Evolutionary conservation across 2,329 filamentous ascomycete genomes (phyloP), one percentile per base, ranked within the genome.

Genomic region (Fusarium scirpi): DNA sequence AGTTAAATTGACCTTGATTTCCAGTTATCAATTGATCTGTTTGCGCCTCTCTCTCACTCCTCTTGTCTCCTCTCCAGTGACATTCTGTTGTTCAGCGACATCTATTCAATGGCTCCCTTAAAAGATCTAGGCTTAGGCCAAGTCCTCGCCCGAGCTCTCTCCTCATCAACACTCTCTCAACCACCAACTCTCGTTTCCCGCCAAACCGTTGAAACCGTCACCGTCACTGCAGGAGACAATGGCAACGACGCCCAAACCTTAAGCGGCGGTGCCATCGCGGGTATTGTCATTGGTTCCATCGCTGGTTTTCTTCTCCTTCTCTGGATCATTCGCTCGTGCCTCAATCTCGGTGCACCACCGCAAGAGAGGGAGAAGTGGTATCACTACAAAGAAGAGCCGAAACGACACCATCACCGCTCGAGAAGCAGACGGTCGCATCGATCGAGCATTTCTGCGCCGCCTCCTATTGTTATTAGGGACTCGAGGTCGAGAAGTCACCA

Each of bases 271-370:
- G 84, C 83, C 48, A 86, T 87, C 24, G 63, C 63, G 0, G 63
- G 63, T 0, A 66, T 66, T 1, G 62, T 66, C n/a, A 66, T 66
- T 11, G 63, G 63, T n/a, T 66, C 63, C 5, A 61, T 66, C 12
- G 48, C 25, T n/a, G 63, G 63, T 4, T 41, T 49, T 43, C 76
- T 86, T 15, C 76, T 86, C 1, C 62, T 86, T 6, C 63, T 82
- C 38, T 86, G 85, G 85, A 75, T 86, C 65, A 57, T 86, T 67
- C 79, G 80, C 8, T 84, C 82, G 4, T 85, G 83, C 73, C 69
- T 76, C 53, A 83, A 83, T 69, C 70, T 83, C 40, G 80, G 81
- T 11, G 80, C 78, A 2, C 80, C 80, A 11, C 78, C 78, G 0
- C 72, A 74, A 8, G 76, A 77, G 18, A 48, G 78, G 18, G 69